Base-by-base conservation (phyloP, 2,329 filamentous ascomycete genomes). In the Ascochyta fabae region DNA sequence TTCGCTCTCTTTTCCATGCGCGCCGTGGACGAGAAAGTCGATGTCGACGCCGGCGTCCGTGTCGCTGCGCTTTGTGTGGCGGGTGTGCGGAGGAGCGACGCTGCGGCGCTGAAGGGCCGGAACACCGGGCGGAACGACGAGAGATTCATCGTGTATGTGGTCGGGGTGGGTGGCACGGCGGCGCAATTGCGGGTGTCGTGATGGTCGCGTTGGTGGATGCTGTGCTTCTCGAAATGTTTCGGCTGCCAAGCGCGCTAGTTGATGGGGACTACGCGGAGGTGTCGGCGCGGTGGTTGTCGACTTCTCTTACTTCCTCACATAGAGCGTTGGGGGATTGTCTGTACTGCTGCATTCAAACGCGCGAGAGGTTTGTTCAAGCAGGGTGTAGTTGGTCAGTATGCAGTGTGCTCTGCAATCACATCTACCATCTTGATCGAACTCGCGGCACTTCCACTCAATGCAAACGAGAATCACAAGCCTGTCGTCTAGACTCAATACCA, bases 21-120 rank as follows among this genome's bases (percentile, higher is more conserved):
- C 7, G 67, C 46, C 40, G 72, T 74, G 2, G 71, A 65, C 40
- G 71, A 73, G 60, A 75, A 75, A 40, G 57, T 42, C 1, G 67
- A 65, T 55, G 63, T 59, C 23, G 47, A 38, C 36, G 60, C 57
- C 6, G 56, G 55, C 43, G 48, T 54, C 53, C 45, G 55, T 54
- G 49, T 58, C 16, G 57, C 54, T n/a, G 55, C 40, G 53, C 57
- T 58, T 66, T 60, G 58, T 45, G 59, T 34, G 41, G 56, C 54
- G 6, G 62, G 39, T 35, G 57, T 56, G 22, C 61, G 49, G 45
- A 56, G 56, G 36, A 56, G 19, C 6, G 53, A 42, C 26, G 53
- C 42, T 3, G 58, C 47, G 33, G 47, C 16, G 26, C 51, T 59
- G 49, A 62, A 56, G 0, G 64, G 60, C 22, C 68, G 62, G 36